These are phyloP conservation scores for Echites panduratus DNA, from an alignment of 257 asterid species.

Conservation along the genomic window DNA sequence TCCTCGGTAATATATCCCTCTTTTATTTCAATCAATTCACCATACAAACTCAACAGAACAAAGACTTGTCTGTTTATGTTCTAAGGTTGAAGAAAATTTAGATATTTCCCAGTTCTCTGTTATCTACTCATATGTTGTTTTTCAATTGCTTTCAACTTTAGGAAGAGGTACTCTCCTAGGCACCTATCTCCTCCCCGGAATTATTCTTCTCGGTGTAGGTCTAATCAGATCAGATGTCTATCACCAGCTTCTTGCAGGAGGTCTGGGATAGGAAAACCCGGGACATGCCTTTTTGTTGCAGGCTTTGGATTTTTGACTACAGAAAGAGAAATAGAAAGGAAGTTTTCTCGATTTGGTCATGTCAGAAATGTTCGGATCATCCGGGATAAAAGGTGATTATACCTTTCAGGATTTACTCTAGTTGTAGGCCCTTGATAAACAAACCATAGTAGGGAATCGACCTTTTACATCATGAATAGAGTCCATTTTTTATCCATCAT, in stretches of 20 bases:
- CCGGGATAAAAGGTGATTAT: slow-evolving; percentile 24
- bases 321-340: slow-evolving; percentile 27
- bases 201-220: slow-evolving; percentile 4
- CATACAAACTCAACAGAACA: not conserved
- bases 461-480: not conserved
- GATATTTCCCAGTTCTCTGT: not conserved
- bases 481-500: not conserved
- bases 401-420: not conserved
- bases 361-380: slow-evolving; percentile 21
- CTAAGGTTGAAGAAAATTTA: not conserved
- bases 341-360: slow-evolving; percentile 27
- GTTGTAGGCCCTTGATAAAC: not conserved
- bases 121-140: not conserved
- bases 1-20: not conserved
- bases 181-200: slow-evolving; percentile 8
- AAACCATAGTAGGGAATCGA: not conserved
- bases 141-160: not conserved
- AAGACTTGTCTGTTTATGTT: not conserved
- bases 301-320: slow-evolving; percentile 21
- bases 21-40: not conserved
- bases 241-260: slow-evolving; percentile 20
- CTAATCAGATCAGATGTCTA: slow-evolving; percentile 3
- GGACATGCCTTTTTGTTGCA: slow-evolving; percentile 24
- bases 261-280: slow-evolving; percentile 24
- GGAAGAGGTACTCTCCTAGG: slow-evolving; percentile 17